Base-by-base conservation (phyloP, 2,329 filamentous ascomycete genomes). In the Pezicula radicicola region DNA sequence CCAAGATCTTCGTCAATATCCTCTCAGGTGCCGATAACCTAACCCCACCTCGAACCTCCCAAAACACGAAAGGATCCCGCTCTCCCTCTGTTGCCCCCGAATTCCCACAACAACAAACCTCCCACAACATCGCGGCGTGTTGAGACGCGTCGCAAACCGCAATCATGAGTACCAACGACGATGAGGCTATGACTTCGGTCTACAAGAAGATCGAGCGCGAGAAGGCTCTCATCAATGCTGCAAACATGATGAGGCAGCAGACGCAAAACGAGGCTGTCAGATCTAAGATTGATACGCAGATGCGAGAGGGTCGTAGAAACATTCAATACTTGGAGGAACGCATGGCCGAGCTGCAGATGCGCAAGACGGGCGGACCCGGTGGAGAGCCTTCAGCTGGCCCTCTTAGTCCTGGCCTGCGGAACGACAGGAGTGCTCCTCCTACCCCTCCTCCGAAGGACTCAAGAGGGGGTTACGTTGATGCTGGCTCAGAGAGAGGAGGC, bases 151-250 rank as follows among this genome's bases (percentile, higher is more conserved):
- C 49, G 36, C n/a, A 43, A 30, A 35, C 51, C 52, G 55, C 51
- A 25, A 64, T 55, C 58, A 75, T 68, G 69, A 85, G 42, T 30
- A 28, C 85, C 79, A 81, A 79, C 69, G 81, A 85, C 68, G 80
- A 85, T 57, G 79, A 85, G 64, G 77, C 80, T 61, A 78, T 85
- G 73, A 84, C 84, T 73, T 88, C 91, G 72, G 91, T 99, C 75
- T 85, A 88, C 75, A 88, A 87, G 77, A 97, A 99, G 87, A 97
- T 99, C 73, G 91, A 97, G 79, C 87, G 93, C 70, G 94, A 99
- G 75, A 93, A 92, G 79, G 89, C 88, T 65, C 85, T 97, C 67
- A 94, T 99, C 78, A 89, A 89, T 72, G 93, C 91, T 65, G 93
- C 93, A 62, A 94, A 90, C 74, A 84, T 89, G 64, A 96, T 99